phyloP scores from a whole-genome alignment of 2,329 filamentous ascomycete species.

The Calonectria honghensis region DNA sequence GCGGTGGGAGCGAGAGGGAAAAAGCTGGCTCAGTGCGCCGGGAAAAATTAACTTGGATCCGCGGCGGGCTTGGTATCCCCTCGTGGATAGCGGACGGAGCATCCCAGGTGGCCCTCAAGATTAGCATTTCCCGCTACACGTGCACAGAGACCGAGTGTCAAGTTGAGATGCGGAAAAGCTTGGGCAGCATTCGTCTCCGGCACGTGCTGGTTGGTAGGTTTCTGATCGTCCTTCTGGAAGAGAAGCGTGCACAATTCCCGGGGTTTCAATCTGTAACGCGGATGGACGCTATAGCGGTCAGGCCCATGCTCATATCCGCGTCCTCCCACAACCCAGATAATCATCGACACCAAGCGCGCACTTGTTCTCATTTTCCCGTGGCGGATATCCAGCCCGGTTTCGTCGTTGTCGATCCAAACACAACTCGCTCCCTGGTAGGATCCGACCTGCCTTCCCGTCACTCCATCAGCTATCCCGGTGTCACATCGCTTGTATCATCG shows the following conservation, averaged over 20 bases:
- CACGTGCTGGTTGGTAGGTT: slow-evolving; percentile 22
- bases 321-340: not conserved
- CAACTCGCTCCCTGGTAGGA: slow-evolving; percentile 24
- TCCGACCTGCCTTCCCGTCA: slow-evolving; percentile 18
- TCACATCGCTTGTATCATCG: slow-evolving; percentile 29
- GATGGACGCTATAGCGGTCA: not conserved
- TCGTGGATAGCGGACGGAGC: not conserved
- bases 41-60: slow-evolving; percentile 34
- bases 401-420: slow-evolving; percentile 30
- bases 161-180: slow-evolving; percentile 1
- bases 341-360: slow-evolving; percentile 1
- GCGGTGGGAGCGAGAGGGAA: slow-evolving; percentile 9
- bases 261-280: slow-evolving; percentile 19
- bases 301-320: slow-evolving; percentile 9
- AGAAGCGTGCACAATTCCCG: not conserved
- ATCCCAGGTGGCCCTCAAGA: slow-evolving; percentile 8
- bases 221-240: slow-evolving; percentile 1
- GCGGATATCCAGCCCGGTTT: slow-evolving; percentile 15
- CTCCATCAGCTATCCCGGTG: slow-evolving; percentile 24
- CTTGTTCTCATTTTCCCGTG: slow-evolving; percentile 9
- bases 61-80: not conserved
- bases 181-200: not conserved
- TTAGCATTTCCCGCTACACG: slow-evolving; percentile 1
- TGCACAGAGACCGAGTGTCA: not conserved
- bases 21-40: slow-evolving; percentile 7